Percentiles rank a stretch among this genome's conserved stretches.
These are phyloP conservation scores for Phlebopus sp. DNA, from an alignment of 1,284 basidiomycete species.

Conservation along the genomic window DNA sequence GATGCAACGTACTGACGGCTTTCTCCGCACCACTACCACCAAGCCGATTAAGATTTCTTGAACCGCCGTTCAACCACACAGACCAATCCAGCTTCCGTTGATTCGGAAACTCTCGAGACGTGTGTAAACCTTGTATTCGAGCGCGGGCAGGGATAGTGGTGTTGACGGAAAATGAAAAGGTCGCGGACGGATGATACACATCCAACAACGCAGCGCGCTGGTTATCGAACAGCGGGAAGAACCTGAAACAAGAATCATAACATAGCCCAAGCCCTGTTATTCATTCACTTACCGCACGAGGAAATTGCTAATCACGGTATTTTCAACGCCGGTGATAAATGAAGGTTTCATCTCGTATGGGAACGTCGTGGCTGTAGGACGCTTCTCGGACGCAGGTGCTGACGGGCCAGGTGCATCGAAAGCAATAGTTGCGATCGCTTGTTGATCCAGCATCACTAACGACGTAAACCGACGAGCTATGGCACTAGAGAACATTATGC, in stretches of 20 bases:
- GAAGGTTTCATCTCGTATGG: slow-evolving; percentile 70
- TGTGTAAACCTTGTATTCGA: slow-evolving; percentile 62
- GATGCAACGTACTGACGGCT: slow-evolving; percentile 68
- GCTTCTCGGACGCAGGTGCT: slow-evolving; percentile 35
- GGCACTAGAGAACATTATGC: slow-evolving; percentile 48
- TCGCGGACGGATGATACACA: slow-evolving; percentile 81
- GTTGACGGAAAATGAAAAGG: slow-evolving; percentile 86
- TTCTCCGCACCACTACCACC: slow-evolving; percentile 55
- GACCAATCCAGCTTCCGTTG: slow-evolving; percentile 79
- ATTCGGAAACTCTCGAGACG: slow-evolving; percentile 65
- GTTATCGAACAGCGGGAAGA: slow-evolving; percentile 82
- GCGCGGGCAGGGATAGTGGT: slow-evolving; percentile 76
- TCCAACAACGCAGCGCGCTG: slow-evolving; percentile 67
- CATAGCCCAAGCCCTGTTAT: slow-evolving; percentile 2
- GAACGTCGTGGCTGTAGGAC: slow-evolving; percentile 61
- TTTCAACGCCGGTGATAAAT: slow-evolving; percentile 75
- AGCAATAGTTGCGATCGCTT: slow-evolving; percentile 68
- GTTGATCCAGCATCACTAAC: slow-evolving; percentile 72
- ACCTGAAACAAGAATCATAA: slow-evolving; percentile 45
- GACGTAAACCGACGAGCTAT: slow-evolving; percentile 68
- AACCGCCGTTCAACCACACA: slow-evolving; percentile 61
- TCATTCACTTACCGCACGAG: slow-evolving; percentile 60
- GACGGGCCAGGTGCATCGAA: slow-evolving; percentile 62
- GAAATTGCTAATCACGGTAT: slow-evolving; percentile 69
- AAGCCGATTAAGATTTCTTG: slow-evolving; percentile 76